A percentile compares a stretch with the other conserved stretches of the same genome.
phyloP scores from a whole-genome alignment of 768 basidiomycete genomes.

The Tulasnella sp. region DNA sequence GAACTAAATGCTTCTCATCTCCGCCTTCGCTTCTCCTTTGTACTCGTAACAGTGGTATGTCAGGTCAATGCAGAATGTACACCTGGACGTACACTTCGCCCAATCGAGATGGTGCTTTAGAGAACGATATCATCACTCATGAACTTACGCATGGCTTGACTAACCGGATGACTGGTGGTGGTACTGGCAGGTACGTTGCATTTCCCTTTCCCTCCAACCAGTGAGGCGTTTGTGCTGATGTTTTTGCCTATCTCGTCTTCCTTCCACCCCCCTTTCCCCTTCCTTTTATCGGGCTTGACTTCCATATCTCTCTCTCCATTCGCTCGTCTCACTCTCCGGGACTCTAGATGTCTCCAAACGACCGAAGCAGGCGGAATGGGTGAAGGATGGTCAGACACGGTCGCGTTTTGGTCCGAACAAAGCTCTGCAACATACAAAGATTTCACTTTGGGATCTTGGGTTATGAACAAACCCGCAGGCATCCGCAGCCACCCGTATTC shows the following conservation, averaged over 20 bases:
- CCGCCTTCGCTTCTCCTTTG: not conserved
- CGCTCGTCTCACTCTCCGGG: too few species aligned
- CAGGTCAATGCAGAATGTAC: not conserved
- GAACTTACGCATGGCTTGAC: constrained; percentile 35
- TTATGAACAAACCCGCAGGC: constrained; percentile 42
- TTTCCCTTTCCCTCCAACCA: constrained; percentile 28
- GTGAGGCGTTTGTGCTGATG: too few species aligned
- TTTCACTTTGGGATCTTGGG: constrained; percentile 6
- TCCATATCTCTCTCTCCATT: too few species aligned
- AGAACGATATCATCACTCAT: constrained; percentile 26
- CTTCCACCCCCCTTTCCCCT: too few species aligned
- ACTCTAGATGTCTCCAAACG: not conserved
- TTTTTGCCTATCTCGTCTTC: not conserved
- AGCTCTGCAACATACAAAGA: not conserved
- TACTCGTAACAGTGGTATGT: constrained; percentile 19
- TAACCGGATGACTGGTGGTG: constrained; percentile 39
- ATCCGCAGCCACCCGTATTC: constrained; percentile 54
- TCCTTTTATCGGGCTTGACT: not conserved
- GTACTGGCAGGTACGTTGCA: not conserved
- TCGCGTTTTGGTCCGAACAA: constrained; percentile 30
- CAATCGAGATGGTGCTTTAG: constrained; percentile 39
- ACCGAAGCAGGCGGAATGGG: constrained; percentile 60
- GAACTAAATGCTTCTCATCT: not conserved
- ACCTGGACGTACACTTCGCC: constrained; percentile 21
- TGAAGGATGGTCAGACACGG: constrained; percentile 55